Evolutionary conservation across 129 eudicot genomes (phyloP).

Genomic region (Chrysanthemum makinoi): DNA sequence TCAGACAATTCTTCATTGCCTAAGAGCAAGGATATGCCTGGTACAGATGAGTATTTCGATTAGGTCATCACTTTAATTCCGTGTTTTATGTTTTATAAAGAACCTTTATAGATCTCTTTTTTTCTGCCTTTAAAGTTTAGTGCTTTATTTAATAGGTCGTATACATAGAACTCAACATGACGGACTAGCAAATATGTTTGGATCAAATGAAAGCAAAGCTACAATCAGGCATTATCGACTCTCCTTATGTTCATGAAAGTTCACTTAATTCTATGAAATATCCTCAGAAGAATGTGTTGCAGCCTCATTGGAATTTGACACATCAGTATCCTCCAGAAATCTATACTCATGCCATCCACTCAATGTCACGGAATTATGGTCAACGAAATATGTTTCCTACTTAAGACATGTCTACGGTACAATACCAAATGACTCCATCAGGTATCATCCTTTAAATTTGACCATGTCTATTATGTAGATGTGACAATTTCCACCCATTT

Average conservation of each 20-base stretch:
- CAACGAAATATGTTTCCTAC: slow-evolving; percentile 6
- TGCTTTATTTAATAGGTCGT: slow-evolving; percentile 32
- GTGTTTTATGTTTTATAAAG: not conserved
- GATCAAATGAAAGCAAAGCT: slow-evolving; percentile 52
- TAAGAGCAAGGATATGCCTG: slow-evolving; percentile 57
- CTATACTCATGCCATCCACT: slow-evolving; percentile 22
- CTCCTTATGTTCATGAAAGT: slow-evolving; percentile 28
- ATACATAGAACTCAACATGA: slow-evolving; percentile 49
- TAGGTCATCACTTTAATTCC: slow-evolving; percentile 30
- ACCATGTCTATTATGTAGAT: no score
- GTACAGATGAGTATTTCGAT: slow-evolving; percentile 66
- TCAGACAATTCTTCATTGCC: slow-evolving; percentile 67
- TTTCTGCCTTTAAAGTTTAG: not conserved
- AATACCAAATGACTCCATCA: slow-evolving; percentile 31
- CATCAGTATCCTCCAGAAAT: slow-evolving; percentile 26
- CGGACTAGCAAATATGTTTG: slow-evolving; percentile 44
- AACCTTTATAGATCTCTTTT: not conserved
- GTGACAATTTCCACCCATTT: no score
- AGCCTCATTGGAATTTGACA: slow-evolving; percentile 11
- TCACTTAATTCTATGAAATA: slow-evolving; percentile 16
- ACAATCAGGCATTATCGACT: slow-evolving; percentile 9
- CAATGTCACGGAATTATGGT: slow-evolving; percentile 16
- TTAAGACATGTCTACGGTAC: slow-evolving; percentile 18
- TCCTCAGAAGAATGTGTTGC: slow-evolving; percentile 22
- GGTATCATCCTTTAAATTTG: slow-evolving; percentile 30